phyloP scores from a whole-genome alignment of 2,329 filamentous ascomycete species.

The Fusarium dimerum region DNA sequence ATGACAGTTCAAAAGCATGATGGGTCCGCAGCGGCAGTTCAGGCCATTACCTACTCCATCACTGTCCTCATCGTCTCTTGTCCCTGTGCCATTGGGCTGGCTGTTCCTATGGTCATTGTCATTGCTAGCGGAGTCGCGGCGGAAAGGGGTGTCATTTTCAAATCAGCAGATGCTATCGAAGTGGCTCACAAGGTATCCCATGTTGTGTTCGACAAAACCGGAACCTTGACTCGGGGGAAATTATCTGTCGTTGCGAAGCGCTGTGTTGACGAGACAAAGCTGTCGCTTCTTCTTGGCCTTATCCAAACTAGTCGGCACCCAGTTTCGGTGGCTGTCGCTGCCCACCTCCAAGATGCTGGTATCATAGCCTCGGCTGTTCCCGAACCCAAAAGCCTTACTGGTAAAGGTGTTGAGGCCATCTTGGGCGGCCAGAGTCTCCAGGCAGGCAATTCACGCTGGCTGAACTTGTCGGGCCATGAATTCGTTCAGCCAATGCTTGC shows the following conservation, averaged over 20 bases:
- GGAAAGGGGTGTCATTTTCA: constrained; percentile 66
- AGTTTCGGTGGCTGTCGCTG: constrained; percentile 49
- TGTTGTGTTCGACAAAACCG: constrained; percentile 80
- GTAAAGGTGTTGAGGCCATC: constrained; percentile 47
- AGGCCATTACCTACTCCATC: constrained; percentile 71
- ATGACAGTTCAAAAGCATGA: constrained; percentile 37
- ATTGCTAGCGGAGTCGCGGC: constrained; percentile 70
- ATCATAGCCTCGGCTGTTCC: constrained; percentile 22
- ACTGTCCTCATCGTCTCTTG: constrained; percentile 75
- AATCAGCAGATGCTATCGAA: constrained; percentile 65
- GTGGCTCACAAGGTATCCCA: constrained; percentile 61
- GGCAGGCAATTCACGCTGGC: constrained; percentile 55
- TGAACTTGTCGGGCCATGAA: constrained; percentile 34
- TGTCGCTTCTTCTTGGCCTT: constrained; percentile 33
- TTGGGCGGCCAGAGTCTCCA: constrained; percentile 32
- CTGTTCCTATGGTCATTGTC: constrained; percentile 77
- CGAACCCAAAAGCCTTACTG: constrained; percentile 41
- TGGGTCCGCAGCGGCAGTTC: constrained; percentile 52
- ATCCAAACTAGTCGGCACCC: constrained; percentile 51
- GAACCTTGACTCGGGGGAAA: constrained; percentile 67
- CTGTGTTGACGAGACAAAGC: background rate
- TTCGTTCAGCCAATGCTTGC: constrained; percentile 38
- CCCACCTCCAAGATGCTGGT: constrained; percentile 36
- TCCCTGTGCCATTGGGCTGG: constrained; percentile 73
- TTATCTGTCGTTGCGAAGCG: constrained; percentile 41